phyloP scores from a whole-genome alignment of 257 asterid genomes.

The Plantago ovata region DNA sequence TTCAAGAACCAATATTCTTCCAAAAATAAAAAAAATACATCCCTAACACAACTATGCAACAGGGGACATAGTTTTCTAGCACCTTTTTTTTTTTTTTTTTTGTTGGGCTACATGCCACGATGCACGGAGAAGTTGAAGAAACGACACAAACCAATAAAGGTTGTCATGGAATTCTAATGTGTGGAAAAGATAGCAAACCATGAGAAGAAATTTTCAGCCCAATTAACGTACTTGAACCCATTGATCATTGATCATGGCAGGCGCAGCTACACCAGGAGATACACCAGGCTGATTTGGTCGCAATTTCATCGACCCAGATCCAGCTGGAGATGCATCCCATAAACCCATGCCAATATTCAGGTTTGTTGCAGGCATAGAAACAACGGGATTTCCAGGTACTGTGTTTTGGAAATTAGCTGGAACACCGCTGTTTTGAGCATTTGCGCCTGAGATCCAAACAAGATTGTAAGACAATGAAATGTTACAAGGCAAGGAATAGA shows the following conservation, averaged over 20 bases:
- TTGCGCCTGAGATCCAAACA: conserved; percentile 50
- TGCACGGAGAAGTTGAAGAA: too few species aligned
- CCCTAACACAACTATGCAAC: too few species aligned
- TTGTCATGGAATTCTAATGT: too few species aligned
- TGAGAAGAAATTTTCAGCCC: conserved; percentile 11
- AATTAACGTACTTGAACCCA: conserved; percentile 63
- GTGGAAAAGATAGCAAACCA: background rate
- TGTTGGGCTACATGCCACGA: too few species aligned
- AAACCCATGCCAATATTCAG: conserved; percentile 86
- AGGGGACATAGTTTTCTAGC: too few species aligned
- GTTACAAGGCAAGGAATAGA: conserved; percentile 12
- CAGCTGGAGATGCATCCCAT: conserved; percentile 78
- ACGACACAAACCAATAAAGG: too few species aligned
- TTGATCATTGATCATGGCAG: conserved; percentile 70
- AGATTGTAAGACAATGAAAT: background rate
- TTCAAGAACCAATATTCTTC: too few species aligned
- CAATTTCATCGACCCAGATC: conserved; percentile 62
- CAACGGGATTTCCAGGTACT: conserved; percentile 67
- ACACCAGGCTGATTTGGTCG: conserved; percentile 51
- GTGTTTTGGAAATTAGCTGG: conserved; percentile 46
- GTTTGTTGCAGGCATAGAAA: conserved; percentile 63
- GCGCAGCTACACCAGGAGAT: conserved; percentile 43
- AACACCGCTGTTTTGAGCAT: conserved; percentile 50
- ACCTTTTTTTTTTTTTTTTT: too few species aligned
- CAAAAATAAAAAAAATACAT: too few species aligned